Evolutionary conservation across 2,329 filamentous ascomycete genomes (phyloP), one percentile per base, ranked within the genome.

Genomic region (Neoarthrinium moseri): DNA sequence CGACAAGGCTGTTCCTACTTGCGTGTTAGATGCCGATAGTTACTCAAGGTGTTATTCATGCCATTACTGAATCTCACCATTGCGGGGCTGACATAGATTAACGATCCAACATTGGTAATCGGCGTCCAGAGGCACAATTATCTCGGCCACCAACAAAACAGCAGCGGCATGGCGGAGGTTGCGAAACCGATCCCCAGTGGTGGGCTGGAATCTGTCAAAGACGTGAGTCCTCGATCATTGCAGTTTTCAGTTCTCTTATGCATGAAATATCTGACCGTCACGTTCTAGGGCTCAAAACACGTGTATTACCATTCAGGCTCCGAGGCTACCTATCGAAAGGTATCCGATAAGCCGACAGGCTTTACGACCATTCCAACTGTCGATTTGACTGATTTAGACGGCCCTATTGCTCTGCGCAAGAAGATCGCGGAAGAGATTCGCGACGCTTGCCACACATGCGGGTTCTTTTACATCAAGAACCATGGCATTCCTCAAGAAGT

Each of bases 321-420:
- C 15, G 58, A 62, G 43, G 55, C 56, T 5, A 61, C 60, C 1
- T 63, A 63, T 41, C 57, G 60, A 33, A 56, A 60, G 37, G 53
- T 63, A 12, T 48, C 55, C 4, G 55, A 56, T 13, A 51, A 47
- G n/a, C 50, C 56, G n/a, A 53, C 58, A 2, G 54, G 53, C 1
- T 63, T 63, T 47, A 61, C 55, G 4, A 58, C 61, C 7, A 66
- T 66, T 20, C 63, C 63, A 0, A 62, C 57, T 4, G 57, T 66
- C 40, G 61, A 66, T 48, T 40, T 65, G 7, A 49, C 51, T 2
- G 52, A 52, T 7, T 51, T 62, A 11, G 52, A 59, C 39, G 53
- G 51, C 36, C 52, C 53, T 2, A 46, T 56, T 6, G 51, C 56
- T 30, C 45, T 40, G 4, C 51, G 57, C 12, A 51, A 50, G 35